phyloP scores from a whole-genome alignment of 495 filamentous ascomycete genomes.

The Parathielavia appendiculata region DNA sequence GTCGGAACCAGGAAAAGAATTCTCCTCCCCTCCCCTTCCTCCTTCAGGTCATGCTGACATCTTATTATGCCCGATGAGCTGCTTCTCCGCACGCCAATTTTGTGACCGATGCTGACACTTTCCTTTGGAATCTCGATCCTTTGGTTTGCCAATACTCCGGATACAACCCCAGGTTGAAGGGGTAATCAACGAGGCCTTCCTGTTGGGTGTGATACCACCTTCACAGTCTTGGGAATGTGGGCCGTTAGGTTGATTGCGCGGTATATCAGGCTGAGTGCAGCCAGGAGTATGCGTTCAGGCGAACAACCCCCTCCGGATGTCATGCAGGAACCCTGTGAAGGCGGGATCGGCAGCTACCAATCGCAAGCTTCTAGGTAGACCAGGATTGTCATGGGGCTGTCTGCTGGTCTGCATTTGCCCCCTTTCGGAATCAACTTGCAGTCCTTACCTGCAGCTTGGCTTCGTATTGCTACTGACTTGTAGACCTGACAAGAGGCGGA shows the following conservation, averaged over 20 bases:
- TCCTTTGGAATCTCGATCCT: background rate
- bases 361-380: background rate
- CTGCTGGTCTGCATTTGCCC: background rate
- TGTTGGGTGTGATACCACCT: background rate
- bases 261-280: constrained; percentile 11
- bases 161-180: constrained; percentile 12
- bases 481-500: background rate
- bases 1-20: background rate
- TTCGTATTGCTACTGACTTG: background rate
- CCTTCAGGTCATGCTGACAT: too few relatives aligned
- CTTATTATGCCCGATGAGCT: background rate
- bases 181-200: background rate
- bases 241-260: constrained; percentile 4
- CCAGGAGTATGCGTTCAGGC: background rate
- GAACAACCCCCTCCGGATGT: background rate
- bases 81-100: background rate
- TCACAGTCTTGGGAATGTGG: background rate
- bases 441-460: background rate
- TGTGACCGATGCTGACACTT: background rate
- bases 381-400: background rate
- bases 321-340: constrained; percentile 7
- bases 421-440: background rate
- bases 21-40: background rate
- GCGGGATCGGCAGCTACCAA: background rate
- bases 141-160: constrained; percentile 4